A percentile compares a stretch with the other conserved stretches of the same genome.
phyloP scores from a whole-genome alignment of 1,139 yeast species.

The Saccharomyces hybrid region DNA sequence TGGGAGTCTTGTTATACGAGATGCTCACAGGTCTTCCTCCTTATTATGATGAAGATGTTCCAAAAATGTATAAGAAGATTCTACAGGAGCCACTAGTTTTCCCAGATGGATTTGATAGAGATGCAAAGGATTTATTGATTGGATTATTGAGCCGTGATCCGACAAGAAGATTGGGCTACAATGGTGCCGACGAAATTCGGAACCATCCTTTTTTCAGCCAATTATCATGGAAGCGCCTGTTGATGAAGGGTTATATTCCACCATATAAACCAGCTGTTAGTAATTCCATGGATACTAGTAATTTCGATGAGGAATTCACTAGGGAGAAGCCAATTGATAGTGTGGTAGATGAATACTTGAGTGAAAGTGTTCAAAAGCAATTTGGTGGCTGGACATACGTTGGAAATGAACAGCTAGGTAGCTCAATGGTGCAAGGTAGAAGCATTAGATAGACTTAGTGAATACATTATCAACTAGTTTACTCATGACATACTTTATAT shows the following conservation, averaged over 20 bases:
- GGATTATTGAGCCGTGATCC: conserved; percentile 85
- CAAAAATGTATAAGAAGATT: conserved; percentile 89
- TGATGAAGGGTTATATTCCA: conserved; percentile 84
- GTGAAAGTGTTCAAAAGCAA: conserved; percentile 88
- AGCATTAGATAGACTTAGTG: conserved; percentile 16
- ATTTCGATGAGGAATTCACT: conserved; percentile 89
- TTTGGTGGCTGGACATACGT: conserved; percentile 99
- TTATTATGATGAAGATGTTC: conserved; percentile 89
- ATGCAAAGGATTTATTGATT: conserved; percentile 74
- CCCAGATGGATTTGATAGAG: conserved; percentile 82
- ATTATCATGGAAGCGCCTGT: conserved; percentile 82
- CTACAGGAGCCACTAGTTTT: conserved; percentile 80
- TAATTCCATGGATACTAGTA: conserved; percentile 80
- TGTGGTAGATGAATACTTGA: conserved; percentile 83
- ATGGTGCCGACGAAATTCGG: conserved; percentile 81
- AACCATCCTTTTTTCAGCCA: conserved; percentile 81
- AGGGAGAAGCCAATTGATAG: conserved; percentile 91
- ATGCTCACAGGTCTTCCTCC: conserved; percentile 97
- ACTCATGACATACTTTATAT: not conserved
- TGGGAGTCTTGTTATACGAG: conserved; percentile 86
- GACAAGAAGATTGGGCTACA: conserved; percentile 59
- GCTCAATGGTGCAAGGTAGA: conserved; percentile 28
- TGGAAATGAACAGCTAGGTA: conserved; percentile 43
- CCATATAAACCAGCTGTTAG: conserved; percentile 92
- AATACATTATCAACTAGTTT: not conserved